Evolutionary conservation across 495 filamentous ascomycete species (phyloP), one percentile per base, ranked within the genome.

Genomic region (Penicillium cataractarum): DNA sequence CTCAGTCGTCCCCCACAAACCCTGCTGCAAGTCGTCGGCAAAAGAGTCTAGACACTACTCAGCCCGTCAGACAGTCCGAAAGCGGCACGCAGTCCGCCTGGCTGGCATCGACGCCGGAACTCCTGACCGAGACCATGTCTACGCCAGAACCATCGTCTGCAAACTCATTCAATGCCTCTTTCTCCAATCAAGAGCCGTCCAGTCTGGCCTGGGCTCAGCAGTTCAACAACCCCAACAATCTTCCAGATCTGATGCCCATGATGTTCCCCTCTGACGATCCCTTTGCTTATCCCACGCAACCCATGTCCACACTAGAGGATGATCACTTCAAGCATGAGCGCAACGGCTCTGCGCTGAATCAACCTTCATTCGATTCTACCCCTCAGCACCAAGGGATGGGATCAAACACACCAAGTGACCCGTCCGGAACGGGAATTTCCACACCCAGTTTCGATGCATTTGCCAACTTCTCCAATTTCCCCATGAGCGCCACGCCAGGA

Each of bases 231-330:
- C 70, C 71, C 0, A 64, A 65, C 66, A 78, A 71, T 26, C 73
- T 96, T 22, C 83, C 90, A 15, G 91, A 95, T 71, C 82, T 97
- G 19, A 89, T 89, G 73, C 85, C 89, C 12, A 89, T 97, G 75
- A 97, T 97, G 92, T 98, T 97, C 65, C 90, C 93, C 1, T 92
- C 93, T 0, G 83, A 86, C 26, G 93, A 98, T 70, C 92, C 93
- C 0, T 94, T 97, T 61, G 92, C 89, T 0, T 98, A 97, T 73
- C 90, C 93, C 4, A 91, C 88, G 66, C 92, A 93, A 68, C 91
- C 92, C 2, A 85, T 93, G 78, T 89, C 83, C 3, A 87, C 81
- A 1, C 76, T 89, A 48, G 86, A 89, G 63, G 79, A 83, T 59
- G 75, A 74, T 35, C 81, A 83, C 59, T 80, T 82, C 69, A 60